These are phyloP conservation scores for Plasmodium gonderi DNA, from an alignment of 169 alveolate species.

Conservation along the genomic window DNA sequence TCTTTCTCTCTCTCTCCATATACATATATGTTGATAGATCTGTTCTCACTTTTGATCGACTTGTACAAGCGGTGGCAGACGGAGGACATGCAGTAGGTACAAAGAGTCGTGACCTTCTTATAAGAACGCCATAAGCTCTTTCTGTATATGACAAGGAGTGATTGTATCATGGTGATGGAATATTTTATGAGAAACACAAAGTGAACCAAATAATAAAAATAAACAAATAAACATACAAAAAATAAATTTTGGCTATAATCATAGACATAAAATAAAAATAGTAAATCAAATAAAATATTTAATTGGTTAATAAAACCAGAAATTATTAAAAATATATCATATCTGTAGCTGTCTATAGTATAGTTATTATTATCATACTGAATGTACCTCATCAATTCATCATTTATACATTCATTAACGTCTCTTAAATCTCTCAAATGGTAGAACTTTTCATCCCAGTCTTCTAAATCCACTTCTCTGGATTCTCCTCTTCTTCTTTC, in stretches of 20 bases:
- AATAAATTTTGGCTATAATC: slow-evolving; percentile 24
- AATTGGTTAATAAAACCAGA: slow-evolving; percentile 59
- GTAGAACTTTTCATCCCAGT: slow-evolving; percentile 1
- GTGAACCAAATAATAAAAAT: slow-evolving; percentile 27
- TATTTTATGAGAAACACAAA: slow-evolving; percentile 12
- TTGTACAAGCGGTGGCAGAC: background rate
- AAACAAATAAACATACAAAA: slow-evolving; percentile 26
- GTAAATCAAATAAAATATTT: slow-evolving; percentile 39
- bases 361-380: slow-evolving; percentile 69
- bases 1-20: no score
- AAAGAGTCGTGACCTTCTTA: background rate
- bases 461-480: background rate
- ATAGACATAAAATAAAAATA: slow-evolving; percentile 47
- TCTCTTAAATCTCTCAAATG: slow-evolving; percentile 7
- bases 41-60: slow-evolving; percentile 10
- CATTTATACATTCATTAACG: slow-evolving; percentile 30
- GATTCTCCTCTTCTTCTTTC: background rate
- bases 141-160: slow-evolving; percentile 19
- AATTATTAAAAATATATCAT: slow-evolving; percentile 24
- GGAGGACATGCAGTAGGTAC: background rate
- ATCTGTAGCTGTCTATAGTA: slow-evolving; percentile 18
- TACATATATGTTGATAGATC: no score
- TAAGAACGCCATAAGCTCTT: background rate
- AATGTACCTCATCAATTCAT: slow-evolving; percentile 49
- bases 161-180: background rate